Conservation (phyloP, 2,329 filamentous ascomycete genomes). For the Emmonsia crescens region DNA sequence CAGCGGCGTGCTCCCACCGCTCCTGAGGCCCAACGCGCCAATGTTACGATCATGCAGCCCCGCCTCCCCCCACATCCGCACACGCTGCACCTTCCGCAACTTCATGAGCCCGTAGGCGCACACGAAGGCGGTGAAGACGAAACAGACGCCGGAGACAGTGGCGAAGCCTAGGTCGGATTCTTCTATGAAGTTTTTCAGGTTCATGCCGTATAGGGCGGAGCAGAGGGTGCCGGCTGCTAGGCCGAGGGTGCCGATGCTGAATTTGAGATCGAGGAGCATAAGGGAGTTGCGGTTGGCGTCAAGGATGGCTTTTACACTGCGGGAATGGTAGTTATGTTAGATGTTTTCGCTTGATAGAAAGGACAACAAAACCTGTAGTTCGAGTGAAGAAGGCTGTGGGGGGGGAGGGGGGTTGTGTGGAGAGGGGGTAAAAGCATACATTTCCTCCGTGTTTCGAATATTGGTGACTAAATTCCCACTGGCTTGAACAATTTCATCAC, state of each 20-base stretch:
- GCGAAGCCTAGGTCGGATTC: conserved; percentile 81
- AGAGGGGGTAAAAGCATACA: conserved; percentile 49
- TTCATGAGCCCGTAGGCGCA: conserved; percentile 76
- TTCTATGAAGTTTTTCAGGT: conserved; percentile 96
- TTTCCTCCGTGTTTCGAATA: conserved; percentile 96
- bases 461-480: conserved; percentile 85
- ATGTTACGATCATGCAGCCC: conserved; percentile 23
- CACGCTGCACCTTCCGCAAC: conserved; percentile 72
- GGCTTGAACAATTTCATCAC: conserved; percentile 94
- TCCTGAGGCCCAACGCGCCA: conserved; percentile 6
- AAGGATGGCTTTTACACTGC: conserved; percentile 84
- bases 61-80: conserved; percentile 69
- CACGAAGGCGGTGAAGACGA: conserved; percentile 62
- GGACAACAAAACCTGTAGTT: background rate
- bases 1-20: conserved; percentile 14
- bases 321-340: conserved; percentile 12
- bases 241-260: conserved; percentile 90
- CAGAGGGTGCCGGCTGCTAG: conserved; percentile 89
- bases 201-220: conserved; percentile 99
- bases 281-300: conserved; percentile 97
- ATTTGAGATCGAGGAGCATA: conserved; percentile 94
- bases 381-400: too few species aligned
- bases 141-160: conserved; percentile 59
- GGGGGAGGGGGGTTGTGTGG: background rate
- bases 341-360: background rate